Base-by-base conservation (phyloP, 495 filamentous ascomycete species). In the Xylaria cubensis region DNA sequence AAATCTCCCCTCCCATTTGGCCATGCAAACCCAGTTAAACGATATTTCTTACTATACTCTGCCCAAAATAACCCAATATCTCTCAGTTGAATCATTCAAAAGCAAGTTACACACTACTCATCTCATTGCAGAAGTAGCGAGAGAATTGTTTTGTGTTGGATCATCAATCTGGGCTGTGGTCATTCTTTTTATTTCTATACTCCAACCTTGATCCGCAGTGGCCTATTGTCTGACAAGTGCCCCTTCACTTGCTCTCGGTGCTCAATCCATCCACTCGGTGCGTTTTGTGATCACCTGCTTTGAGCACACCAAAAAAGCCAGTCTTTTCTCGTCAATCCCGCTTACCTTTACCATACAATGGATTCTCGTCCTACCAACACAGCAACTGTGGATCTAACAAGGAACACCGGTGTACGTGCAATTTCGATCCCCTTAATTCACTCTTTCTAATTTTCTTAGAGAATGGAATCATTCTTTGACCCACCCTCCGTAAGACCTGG, bases 381-480 rank as follows among this genome's bases (percentile, higher is more conserved):
- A n/a, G 4, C 39, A 26, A 6, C 32, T 21, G 59, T 19, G 10
- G 41, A 64, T 39, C 21, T 41, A 12, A 15, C 26, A 9, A 65
- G 34, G 15, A 17, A 32, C 13, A n/a, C 21, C 41, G 26, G 32
- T 8, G 63, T 50, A 48, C 15, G 41, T 65, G 24, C 24, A 48
- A 50, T 9, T 2, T 8, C 0, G n/a, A 7, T 34, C n/a, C 39
- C 19, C 8, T 32, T 34, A 1, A 19, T 50, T 65, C 24, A n/a
- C 41, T 65, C 42, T 50, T 48, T 65, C 26, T 50, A 2, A 65
- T 65, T 65, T 50, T 7, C 2, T 17, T 34, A 48, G 63, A 34
- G 10, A 9, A 48, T 1, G 15, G 12, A 41, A 19, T 32, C 42
- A 42, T 24, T 17, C 42, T 32, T 48, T 21, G 42, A 34, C 24